phyloP scores from a whole-genome alignment of 2,329 filamentous ascomycete genomes.

The Pseudogymnoascus sp. region DNA sequence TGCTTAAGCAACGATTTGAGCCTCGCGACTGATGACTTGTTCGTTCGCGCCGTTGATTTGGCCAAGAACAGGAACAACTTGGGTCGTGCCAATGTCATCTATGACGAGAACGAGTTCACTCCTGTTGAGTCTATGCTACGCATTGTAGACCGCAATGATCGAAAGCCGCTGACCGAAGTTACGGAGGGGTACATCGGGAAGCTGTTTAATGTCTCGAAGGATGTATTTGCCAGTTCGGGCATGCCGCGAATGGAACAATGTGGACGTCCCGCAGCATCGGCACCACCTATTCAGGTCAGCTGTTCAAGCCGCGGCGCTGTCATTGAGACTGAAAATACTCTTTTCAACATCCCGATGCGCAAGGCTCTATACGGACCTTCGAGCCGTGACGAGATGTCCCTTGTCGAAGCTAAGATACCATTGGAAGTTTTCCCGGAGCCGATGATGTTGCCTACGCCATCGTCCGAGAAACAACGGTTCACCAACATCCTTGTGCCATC shows the following conservation, averaged over 20 bases:
- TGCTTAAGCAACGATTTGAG: conserved; percentile 67
- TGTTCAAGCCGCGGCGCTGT: conserved; percentile 61
- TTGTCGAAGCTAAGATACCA: conserved; percentile 68
- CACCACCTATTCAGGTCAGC: conserved; percentile 76
- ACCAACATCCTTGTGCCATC: conserved; percentile 89
- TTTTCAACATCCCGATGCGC: conserved; percentile 75
- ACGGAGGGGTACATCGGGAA: conserved; percentile 63
- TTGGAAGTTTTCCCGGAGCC: conserved; percentile 54
- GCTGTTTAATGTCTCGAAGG: conserved; percentile 70
- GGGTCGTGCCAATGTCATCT: conserved; percentile 59
- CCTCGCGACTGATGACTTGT: conserved; percentile 59
- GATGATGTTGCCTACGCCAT: conserved; percentile 67
- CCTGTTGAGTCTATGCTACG: conserved; percentile 76
- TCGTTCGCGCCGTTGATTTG: conserved; percentile 64
- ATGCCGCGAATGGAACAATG: conserved; percentile 75
- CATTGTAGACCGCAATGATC: conserved; percentile 64
- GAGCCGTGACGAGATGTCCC: conserved; percentile 59
- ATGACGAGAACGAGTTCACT: conserved; percentile 58
- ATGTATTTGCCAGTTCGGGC: conserved; percentile 60
- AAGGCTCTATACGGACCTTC: conserved; percentile 64
- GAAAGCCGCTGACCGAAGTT: conserved; percentile 59
- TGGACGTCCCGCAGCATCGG: conserved; percentile 68
- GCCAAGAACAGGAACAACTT: conserved; percentile 41
- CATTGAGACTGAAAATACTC: conserved; percentile 59
- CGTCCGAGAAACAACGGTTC: conserved; percentile 75